Percentiles rank a stretch among this genome's conserved stretches.
phyloP scores from a whole-genome alignment of 1,284 basidiomycete species.

The Vanrija sp. region DNA sequence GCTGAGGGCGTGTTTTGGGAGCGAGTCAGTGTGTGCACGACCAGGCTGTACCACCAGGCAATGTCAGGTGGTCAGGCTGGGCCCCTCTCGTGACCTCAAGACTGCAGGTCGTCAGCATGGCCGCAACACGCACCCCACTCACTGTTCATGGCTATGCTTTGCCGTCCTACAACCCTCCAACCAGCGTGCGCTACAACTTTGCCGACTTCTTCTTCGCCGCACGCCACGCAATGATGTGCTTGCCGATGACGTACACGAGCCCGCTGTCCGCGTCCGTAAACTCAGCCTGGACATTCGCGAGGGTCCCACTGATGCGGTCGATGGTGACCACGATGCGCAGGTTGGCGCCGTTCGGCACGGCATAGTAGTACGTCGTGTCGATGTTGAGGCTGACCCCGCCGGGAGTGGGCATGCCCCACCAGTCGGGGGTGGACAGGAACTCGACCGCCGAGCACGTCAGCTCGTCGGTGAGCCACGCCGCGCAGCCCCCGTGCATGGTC shows the following conservation, averaged over 20 bases:
- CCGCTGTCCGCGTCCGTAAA: not conserved
- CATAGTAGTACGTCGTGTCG: conserved; percentile 12
- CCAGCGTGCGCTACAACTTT: too few species aligned
- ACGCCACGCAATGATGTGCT: conserved; percentile 8
- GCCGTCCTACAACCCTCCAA: not conserved
- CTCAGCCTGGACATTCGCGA: conserved; percentile 10
- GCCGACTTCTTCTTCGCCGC: not conserved
- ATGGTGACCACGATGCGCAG: conserved; percentile 10
- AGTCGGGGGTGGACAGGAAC: not conserved
- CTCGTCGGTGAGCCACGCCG: conserved; percentile 12
- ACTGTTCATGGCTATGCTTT: not conserved
- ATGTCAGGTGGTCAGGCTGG: too few species aligned
- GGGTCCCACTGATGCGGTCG: conserved; percentile 6
- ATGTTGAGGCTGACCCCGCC: conserved; percentile 6
- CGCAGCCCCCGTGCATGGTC: conserved; percentile 11
- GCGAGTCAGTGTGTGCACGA: too few species aligned
- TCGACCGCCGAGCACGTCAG: conserved; percentile 6
- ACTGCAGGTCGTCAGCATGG: too few species aligned
- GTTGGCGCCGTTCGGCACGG: not conserved
- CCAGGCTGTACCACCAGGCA: too few species aligned
- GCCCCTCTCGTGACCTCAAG: too few species aligned
- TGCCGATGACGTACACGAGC: not conserved
- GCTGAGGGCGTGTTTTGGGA: too few species aligned
- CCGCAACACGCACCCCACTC: too few species aligned
- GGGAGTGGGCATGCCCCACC: not conserved